A percentile compares a stretch with the other conserved stretches of the same genome.
Conservation (phyloP, 2,329 filamentous ascomycete species). For the Alternaria sp. region DNA sequence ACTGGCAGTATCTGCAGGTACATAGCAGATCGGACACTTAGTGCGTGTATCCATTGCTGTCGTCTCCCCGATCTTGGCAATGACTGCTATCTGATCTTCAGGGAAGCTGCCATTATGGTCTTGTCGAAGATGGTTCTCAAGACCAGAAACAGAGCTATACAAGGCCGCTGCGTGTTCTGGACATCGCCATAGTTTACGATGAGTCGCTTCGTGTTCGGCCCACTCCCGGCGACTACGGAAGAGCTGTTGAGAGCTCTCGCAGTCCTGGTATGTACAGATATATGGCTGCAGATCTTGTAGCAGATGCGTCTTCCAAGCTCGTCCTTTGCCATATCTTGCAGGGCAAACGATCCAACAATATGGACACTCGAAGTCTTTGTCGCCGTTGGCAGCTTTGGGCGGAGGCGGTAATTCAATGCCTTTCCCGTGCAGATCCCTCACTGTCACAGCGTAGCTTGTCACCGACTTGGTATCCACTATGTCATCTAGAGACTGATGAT, state of each 20-base stretch:
- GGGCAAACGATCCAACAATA: constrained; percentile 53
- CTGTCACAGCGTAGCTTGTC: constrained; percentile 49
- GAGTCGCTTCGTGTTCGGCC: constrained; percentile 49
- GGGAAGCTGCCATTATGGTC: constrained; percentile 42
- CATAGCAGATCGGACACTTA: constrained; percentile 46
- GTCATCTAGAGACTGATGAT: constrained; percentile 50
- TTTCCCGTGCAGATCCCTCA: constrained; percentile 45
- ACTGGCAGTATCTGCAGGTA: constrained; percentile 31
- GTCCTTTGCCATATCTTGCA: constrained; percentile 44
- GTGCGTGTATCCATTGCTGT: constrained; percentile 42
- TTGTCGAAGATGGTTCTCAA: constrained; percentile 44
- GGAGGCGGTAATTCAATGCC: constrained; percentile 47
- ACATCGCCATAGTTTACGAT: constrained; percentile 50
- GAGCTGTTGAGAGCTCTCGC: constrained; percentile 38
- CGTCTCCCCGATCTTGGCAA: constrained; percentile 46
- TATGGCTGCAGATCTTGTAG: constrained; percentile 52
- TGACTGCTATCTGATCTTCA: constrained; percentile 38
- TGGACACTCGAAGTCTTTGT: constrained; percentile 51
- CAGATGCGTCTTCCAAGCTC: constrained; percentile 48
- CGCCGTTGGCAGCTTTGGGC: constrained; percentile 41
- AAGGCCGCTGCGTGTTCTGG: constrained; percentile 45
- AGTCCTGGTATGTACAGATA: constrained; percentile 47
- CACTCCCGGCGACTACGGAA: constrained; percentile 51
- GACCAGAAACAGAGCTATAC: constrained; percentile 31
- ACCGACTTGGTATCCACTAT: constrained; percentile 49